Base-by-base conservation (phyloP, 2,329 filamentous ascomycete genomes). In the Grosmannia clavigera region DNA sequence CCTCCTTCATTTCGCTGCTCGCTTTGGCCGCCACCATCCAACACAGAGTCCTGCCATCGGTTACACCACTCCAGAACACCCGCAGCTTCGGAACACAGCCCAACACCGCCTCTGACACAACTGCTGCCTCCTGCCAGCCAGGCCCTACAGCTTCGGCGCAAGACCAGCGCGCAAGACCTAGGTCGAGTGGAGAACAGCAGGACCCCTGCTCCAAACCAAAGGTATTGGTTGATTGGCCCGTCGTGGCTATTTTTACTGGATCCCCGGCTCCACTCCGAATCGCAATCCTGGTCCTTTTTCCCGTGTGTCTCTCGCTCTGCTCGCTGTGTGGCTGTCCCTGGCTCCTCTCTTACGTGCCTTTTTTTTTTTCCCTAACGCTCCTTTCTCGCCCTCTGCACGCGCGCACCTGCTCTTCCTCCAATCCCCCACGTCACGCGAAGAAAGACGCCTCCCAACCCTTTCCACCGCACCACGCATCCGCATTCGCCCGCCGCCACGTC, bases 341-440 rank as follows among this genome's bases (percentile, higher is more conserved):
- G 29, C 29, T 27, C 38, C 35, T 51, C 33, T 58, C 51, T 52
- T 16, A 22, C 9, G 19, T 50, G 33, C 27, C 16, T 43, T 43
- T 57, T 35, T 46, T 57, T 57, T 57, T 46, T 46, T 29, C 16
- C 27, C 25, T 7, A 19, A 53, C 25, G 25, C 58, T 62, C 55
- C 55, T 51, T 51, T 25, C 48, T 51, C 25, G 48, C 22, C 55
- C 50, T 56, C 40, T 46, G 52, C 61, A 62, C 60, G 59, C 61
- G 62, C 60, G 59, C 62, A 62, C 57, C 61, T 52, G 58, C 50
- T 62, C 57, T 48, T 35, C 31, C 35, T 50, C 22, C 38, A 35
- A n/a, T 46, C 35, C 58, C 62, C 63, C 63, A 63, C 63, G 60
- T 62, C 63, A 63, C 63, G 61, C 61, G 61, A 63, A 64, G 58